Conservation (phyloP, 805 yeast species). For the Saturnispora mendoncae region DNA sequence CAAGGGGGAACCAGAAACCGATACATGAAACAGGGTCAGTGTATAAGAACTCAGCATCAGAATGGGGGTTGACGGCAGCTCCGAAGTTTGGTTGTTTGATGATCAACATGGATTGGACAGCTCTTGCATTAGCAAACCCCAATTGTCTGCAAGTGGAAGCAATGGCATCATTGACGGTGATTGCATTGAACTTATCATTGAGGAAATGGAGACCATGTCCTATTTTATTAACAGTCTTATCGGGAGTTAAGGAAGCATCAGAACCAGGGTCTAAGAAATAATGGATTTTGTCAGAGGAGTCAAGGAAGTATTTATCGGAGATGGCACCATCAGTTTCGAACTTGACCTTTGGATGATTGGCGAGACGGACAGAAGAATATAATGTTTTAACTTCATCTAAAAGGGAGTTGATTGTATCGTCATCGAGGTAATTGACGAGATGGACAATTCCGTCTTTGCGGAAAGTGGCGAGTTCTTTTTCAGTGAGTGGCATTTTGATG, state of each 20-base stretch:
- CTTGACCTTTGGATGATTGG: conserved; percentile 57
- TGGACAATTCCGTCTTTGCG: conserved; percentile 53
- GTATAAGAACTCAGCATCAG: conserved; percentile 64
- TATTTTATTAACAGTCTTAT: conserved; percentile 59
- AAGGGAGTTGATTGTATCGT: conserved; percentile 33
- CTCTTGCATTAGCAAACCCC: conserved; percentile 54
- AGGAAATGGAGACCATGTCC: conserved; percentile 69
- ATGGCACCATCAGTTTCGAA: conserved; percentile 54
- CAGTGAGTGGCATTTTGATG: conserved; percentile 30
- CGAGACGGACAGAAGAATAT: conserved; percentile 40
- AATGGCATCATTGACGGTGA: conserved; percentile 46
- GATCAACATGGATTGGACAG: conserved; percentile 70
- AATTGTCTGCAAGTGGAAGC: conserved; percentile 43
- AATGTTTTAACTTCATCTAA: conserved; percentile 37
- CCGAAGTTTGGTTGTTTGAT: conserved; percentile 71
- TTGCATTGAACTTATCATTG: conserved; percentile 37
- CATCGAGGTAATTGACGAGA: conserved; percentile 44
- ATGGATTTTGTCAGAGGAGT: conserved; percentile 58
- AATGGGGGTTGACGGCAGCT: conserved; percentile 69
- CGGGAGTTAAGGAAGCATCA: conserved; percentile 37
- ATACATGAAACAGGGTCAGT: conserved; percentile 64
- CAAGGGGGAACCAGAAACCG: conserved; percentile 78
- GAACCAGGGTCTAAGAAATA: conserved; percentile 70
- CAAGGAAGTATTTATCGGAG: conserved; percentile 65
- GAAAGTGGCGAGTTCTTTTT: conserved; percentile 42